phyloP scores from a whole-genome alignment of 2,329 filamentous ascomycete species.

The Beauveria bassiana region DNA sequence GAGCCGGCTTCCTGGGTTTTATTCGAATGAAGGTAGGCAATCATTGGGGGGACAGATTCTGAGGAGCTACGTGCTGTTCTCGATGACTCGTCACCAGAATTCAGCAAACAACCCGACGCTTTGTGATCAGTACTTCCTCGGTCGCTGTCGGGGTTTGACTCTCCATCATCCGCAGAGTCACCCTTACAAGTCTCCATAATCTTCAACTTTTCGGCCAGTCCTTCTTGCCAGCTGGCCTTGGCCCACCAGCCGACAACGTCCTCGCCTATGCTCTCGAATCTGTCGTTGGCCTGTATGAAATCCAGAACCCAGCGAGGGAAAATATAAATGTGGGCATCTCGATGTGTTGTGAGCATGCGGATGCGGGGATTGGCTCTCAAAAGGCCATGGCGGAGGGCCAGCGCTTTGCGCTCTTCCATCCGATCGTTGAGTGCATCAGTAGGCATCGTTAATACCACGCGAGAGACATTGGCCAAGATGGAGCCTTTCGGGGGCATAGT shows the following conservation, averaged over 20 bases:
- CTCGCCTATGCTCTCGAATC: slow-evolving; percentile 80
- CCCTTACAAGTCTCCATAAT: slow-evolving; percentile 52
- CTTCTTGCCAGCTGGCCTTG: slow-evolving; percentile 84
- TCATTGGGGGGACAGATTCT: slow-evolving; percentile 56
- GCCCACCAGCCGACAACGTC: slow-evolving; percentile 94
- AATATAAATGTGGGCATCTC: slow-evolving; percentile 91
- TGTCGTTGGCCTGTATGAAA: slow-evolving; percentile 70
- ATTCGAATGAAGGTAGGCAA: slow-evolving; percentile 73
- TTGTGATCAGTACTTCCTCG: slow-evolving; percentile 18
- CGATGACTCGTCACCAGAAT: neutral
- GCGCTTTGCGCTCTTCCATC: slow-evolving; percentile 63
- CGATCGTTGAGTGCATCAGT: slow-evolving; percentile 84
- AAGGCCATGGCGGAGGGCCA: slow-evolving; percentile 69
- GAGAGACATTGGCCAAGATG: slow-evolving; percentile 61
- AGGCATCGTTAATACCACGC: slow-evolving; percentile 76
- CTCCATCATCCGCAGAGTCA: slow-evolving; percentile 31
- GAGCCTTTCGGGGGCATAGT: slow-evolving; percentile 43
- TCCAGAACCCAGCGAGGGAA: slow-evolving; percentile 88
- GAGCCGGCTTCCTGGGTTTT: slow-evolving; percentile 39
- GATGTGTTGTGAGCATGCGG: slow-evolving; percentile 73
- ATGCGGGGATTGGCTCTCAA: slow-evolving; percentile 67
- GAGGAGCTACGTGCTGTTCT: slow-evolving; percentile 5
- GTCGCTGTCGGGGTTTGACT: slow-evolving; percentile 22
- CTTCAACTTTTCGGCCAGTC: slow-evolving; percentile 69
- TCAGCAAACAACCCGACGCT: neutral